Conservation (phyloP, 2,329 filamentous ascomycete genomes). For the Remersonia thermophila region DNA sequence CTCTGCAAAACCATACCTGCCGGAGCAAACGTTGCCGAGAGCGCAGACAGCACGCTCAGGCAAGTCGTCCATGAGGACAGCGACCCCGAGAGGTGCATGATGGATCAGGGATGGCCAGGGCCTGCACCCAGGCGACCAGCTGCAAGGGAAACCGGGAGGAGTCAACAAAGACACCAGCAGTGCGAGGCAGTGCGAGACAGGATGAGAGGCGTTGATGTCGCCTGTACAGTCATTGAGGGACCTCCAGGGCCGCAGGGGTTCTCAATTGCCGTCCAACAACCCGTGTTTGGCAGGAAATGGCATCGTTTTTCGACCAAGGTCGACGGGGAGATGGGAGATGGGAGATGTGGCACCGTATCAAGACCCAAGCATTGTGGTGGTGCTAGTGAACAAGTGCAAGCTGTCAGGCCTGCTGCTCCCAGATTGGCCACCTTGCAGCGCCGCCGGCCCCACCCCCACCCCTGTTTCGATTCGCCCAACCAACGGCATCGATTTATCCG, state of each 20-base stretch:
- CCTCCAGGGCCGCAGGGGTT: conserved; percentile 8
- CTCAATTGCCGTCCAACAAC: conserved; percentile 5
- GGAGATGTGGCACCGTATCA: no score
- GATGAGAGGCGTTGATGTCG: conserved; percentile 3
- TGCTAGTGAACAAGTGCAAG: conserved; percentile 1
- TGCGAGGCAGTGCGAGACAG: conserved; percentile 3
- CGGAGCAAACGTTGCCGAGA: conserved; percentile 50
- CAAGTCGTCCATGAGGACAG: conserved; percentile 54
- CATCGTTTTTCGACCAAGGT: background rate
- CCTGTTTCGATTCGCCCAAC: no score
- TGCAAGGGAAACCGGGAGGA: background rate
- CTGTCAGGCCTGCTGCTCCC: conserved; percentile 1
- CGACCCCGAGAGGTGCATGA: conserved; percentile 40
- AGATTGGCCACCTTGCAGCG: conserved; percentile 11
- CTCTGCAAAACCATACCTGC: conserved; percentile 46
- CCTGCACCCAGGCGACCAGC: no score
- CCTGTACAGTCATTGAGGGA: conserved; percentile 8
- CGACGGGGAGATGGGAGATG: background rate
- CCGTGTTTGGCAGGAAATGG: background rate
- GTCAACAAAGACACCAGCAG: conserved; percentile 1
- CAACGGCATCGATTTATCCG: no score
- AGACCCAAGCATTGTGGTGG: no score
- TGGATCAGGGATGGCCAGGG: no score
- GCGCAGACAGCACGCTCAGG: conserved; percentile 44
- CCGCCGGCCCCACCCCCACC: background rate